Conservation (phyloP, 768 basidiomycete species). For the Cystobasidium onofrii region DNA sequence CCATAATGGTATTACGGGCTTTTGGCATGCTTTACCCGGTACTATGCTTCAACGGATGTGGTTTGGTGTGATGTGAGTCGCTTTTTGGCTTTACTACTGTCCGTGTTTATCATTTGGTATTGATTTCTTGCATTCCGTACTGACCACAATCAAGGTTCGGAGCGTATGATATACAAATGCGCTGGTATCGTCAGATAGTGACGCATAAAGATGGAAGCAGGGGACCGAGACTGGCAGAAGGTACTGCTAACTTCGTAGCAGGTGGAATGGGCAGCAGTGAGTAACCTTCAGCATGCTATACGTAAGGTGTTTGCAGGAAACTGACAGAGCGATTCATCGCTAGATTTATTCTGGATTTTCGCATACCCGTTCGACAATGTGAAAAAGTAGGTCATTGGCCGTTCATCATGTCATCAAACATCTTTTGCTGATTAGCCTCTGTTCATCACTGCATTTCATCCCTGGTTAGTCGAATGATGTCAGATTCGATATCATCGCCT, state of each 20-base stretch:
- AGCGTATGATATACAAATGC: slow-evolving; percentile 17
- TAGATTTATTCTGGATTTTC: slow-evolving; percentile 59
- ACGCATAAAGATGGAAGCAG: slow-evolving; percentile 57
- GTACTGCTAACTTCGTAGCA: slow-evolving; percentile 45
- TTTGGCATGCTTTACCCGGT: slow-evolving; percentile 69
- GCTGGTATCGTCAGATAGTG: slow-evolving; percentile 49
- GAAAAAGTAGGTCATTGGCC: slow-evolving; percentile 59
- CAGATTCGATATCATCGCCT: slow-evolving; percentile 36
- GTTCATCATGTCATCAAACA: too few species aligned
- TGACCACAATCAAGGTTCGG: slow-evolving; percentile 45
- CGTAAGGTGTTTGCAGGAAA: too few species aligned
- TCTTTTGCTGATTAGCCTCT: background rate
- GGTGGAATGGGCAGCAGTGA: slow-evolving; percentile 46
- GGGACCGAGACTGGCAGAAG: slow-evolving; percentile 39
- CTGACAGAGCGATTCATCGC: too few species aligned
- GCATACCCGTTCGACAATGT: slow-evolving; percentile 70
- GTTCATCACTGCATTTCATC: background rate
- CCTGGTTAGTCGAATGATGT: slow-evolving; percentile 37
- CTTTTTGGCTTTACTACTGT: slow-evolving; percentile 49
- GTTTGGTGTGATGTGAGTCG: slow-evolving; percentile 51
- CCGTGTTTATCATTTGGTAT: slow-evolving; percentile 53
- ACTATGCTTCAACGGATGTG: slow-evolving; percentile 64
- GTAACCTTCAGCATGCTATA: slow-evolving; percentile 32
- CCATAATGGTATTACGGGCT: slow-evolving; percentile 57
- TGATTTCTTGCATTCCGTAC: too few species aligned